Evolutionary conservation across 306 rosid genomes (phyloP).

Genomic region (Cucurbita pepo): DNA sequence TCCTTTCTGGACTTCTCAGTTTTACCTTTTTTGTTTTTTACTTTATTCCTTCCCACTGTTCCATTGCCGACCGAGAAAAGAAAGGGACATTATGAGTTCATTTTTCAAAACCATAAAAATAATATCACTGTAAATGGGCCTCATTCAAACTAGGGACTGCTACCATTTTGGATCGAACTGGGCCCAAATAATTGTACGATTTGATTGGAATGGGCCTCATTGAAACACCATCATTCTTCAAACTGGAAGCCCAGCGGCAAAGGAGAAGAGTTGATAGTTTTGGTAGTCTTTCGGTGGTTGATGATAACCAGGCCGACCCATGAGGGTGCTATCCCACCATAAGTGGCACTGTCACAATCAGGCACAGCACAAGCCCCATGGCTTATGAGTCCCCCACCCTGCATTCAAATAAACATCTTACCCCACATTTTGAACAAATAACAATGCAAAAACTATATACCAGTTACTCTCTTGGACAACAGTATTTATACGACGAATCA

Average conservation of each 20-base stretch:
- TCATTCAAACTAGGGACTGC: background rate
- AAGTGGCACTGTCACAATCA: constrained; percentile 74
- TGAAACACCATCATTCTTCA: constrained; percentile 33
- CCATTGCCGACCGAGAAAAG: background rate
- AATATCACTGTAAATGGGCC: too few species aligned
- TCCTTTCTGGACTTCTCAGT: background rate
- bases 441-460: background rate
- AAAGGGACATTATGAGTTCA: background rate
- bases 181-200: background rate
- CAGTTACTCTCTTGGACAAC: background rate
- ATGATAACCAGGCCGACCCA: constrained; percentile 66
- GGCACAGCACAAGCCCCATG: constrained; percentile 74
- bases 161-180: background rate
- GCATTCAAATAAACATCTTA: constrained; percentile 17
- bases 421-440: constrained; percentile 6
- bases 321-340: constrained; percentile 95
- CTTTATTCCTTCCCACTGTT: background rate
- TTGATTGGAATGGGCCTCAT: background rate
- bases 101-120: too few species aligned
- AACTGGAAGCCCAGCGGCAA: constrained; percentile 84
- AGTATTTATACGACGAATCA: background rate
- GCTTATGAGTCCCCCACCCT: background rate
- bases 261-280: constrained; percentile 95
- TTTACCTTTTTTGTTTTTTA: background rate
- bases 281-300: constrained; percentile 83